Evolutionary conservation across 805 yeast genomes (phyloP).

Genomic region (Maudiozyma saulgeensis): DNA sequence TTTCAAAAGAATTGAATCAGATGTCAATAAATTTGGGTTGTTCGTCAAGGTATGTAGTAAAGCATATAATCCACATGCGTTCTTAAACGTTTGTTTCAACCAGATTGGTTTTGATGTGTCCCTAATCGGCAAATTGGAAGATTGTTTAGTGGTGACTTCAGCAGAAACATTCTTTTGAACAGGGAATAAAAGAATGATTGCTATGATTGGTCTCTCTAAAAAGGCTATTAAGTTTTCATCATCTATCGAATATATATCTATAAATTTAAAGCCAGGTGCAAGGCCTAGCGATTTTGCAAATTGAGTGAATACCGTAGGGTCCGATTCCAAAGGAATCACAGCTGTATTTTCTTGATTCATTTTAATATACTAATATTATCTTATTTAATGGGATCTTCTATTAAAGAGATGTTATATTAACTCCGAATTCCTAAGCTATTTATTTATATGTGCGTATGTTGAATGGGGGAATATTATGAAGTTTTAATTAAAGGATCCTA

Average conservation of each 20-base stretch:
- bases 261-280: conserved; percentile 48
- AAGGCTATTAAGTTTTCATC: conserved; percentile 76
- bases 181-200: conserved; percentile 76
- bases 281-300: conserved; percentile 66
- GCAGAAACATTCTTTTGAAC: conserved; percentile 50
- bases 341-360: conserved; percentile 20
- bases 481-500: too few species aligned
- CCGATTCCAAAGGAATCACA: conserved; percentile 83
- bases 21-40: conserved; percentile 19
- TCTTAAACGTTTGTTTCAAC: conserved; percentile 76
- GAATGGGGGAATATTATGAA: too few species aligned
- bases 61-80: conserved; percentile 92
- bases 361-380: background rate
- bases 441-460: too few species aligned
- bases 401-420: too few species aligned
- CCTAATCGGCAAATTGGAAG: background rate
- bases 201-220: conserved; percentile 71
- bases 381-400: too few species aligned
- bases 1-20: conserved; percentile 14
- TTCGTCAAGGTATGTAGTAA: conserved; percentile 54
- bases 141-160: conserved; percentile 29
- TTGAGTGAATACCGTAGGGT: conserved; percentile 71
- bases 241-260: conserved; percentile 75
- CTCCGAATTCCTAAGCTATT: too few species aligned
- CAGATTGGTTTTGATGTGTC: conserved; percentile 36